Conservation (phyloP, 176 grass and related monocot species). For the Oryza rufipogon region DNA sequence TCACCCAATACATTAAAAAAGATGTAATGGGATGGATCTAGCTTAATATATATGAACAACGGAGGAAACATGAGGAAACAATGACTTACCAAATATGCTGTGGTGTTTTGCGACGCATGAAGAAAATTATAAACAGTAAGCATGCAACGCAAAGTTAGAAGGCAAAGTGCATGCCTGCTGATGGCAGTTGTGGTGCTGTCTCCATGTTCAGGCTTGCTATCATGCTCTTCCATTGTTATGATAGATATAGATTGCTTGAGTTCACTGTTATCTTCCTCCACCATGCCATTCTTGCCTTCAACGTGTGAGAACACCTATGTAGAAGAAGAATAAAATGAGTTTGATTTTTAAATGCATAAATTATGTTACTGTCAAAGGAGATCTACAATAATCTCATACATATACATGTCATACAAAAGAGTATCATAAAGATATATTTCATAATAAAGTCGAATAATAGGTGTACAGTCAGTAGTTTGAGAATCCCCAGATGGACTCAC, state of each 20-base stretch:
- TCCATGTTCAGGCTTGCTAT: conserved; percentile 32
- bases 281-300: conserved; percentile 14
- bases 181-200: conserved; percentile 5
- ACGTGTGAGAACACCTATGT: conserved; percentile 29
- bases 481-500: not conserved
- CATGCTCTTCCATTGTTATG: conserved; percentile 19
- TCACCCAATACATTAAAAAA: conserved; percentile 18
- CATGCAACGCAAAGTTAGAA: conserved; percentile 56
- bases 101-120: conserved; percentile 29
- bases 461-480: not conserved
- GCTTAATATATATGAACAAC: not conserved
- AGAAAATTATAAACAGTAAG: conserved; percentile 58
- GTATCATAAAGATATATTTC: not conserved
- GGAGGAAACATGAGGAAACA: not conserved
- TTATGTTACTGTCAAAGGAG: conserved; percentile 1
- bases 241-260: conserved; percentile 30
- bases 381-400: not conserved
- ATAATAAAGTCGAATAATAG: not conserved
- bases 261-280: conserved; percentile 34
- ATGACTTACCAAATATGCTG: conserved; percentile 37
- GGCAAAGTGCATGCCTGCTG: conserved; percentile 61
- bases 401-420: not conserved
- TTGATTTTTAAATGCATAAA: not conserved
- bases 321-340: conserved; percentile 21
- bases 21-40: conserved; percentile 4